These are phyloP conservation scores for Eucalyptus coolabah DNA, from an alignment of 345 rosid genomes.

Conservation along the genomic window DNA sequence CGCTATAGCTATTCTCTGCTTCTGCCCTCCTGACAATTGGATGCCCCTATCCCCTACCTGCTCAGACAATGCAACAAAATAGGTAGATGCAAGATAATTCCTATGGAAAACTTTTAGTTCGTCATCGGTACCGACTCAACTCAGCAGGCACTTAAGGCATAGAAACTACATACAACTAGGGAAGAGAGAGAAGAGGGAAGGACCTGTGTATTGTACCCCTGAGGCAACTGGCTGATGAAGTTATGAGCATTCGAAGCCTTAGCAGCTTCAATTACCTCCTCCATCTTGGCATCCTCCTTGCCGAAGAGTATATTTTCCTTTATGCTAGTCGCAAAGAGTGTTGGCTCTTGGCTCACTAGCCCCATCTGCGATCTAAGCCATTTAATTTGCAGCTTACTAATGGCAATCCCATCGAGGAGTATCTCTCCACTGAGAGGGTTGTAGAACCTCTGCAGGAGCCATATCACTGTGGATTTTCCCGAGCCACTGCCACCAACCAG, in stretches of 20 bases:
- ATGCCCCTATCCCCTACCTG: conserved; percentile 76
- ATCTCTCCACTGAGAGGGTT: conserved; percentile 61
- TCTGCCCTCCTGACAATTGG: conserved; percentile 80
- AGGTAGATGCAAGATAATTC: background rate
- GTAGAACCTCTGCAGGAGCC: conserved; percentile 76
- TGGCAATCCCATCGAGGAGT: conserved; percentile 44
- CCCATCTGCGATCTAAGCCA: conserved; percentile 85
- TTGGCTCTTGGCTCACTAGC: conserved; percentile 66
- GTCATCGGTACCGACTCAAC: background rate
- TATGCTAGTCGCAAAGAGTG: conserved; percentile 57
- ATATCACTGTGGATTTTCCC: conserved; percentile 75
- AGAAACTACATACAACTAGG: background rate
- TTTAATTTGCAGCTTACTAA: conserved; percentile 54
- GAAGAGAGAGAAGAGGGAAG: background rate
- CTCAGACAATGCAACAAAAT: background rate
- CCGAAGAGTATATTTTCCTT: conserved; percentile 65
- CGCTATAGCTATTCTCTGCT: conserved; percentile 75
- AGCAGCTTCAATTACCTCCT: conserved; percentile 44
- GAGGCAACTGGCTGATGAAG: conserved; percentile 52
- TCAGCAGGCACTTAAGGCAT: background rate
- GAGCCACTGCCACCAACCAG: conserved; percentile 87
- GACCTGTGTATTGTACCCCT: conserved; percentile 65
- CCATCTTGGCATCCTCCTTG: conserved; percentile 47
- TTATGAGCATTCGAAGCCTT: conserved; percentile 55
- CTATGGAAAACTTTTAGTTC: background rate